Evolutionary conservation across 441 rosid species (phyloP).

Genomic region (Bocquillonia castaneifolia): DNA sequence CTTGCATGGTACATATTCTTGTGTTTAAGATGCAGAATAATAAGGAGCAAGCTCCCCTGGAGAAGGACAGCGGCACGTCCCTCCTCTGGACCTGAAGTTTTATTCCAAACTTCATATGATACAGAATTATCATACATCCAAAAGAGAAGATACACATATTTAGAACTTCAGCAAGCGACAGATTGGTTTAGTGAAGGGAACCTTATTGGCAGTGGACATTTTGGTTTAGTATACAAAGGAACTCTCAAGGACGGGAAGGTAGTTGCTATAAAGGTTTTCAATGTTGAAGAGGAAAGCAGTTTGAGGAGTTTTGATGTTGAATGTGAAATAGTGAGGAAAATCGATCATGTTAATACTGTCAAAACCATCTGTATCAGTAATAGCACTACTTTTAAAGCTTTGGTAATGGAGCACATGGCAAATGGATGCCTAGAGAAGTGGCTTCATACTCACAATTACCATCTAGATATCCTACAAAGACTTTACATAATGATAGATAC

Average conservation of each 20-base stretch:
- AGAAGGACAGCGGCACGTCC: too few species aligned
- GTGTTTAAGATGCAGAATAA: not conserved
- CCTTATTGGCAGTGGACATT: slow-evolving; percentile 15
- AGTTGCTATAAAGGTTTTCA: slow-evolving; percentile 21
- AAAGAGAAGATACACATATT: slow-evolving; percentile 3
- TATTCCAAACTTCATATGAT: too few species aligned
- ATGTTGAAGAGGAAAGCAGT: not conserved
- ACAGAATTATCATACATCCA: too few species aligned
- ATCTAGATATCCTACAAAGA: slow-evolving; percentile 13
- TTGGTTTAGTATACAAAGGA: slow-evolving; percentile 14
- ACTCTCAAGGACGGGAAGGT: not conserved
- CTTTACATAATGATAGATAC: slow-evolving; percentile 15
- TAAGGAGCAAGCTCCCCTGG: too few species aligned
- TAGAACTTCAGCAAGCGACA: slow-evolving; percentile 4
- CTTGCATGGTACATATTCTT: not conserved
- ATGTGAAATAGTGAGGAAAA: not conserved
- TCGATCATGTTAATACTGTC: slow-evolving; percentile 1
- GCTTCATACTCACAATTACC: slow-evolving; percentile 10
- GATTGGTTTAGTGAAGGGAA: slow-evolving; percentile 6
- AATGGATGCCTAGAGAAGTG: slow-evolving; percentile 21
- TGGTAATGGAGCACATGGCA: slow-evolving; percentile 20
- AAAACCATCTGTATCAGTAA: not conserved
- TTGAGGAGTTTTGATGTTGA: slow-evolving; percentile 8
- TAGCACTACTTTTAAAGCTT: slow-evolving; percentile 2
- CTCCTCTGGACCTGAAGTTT: too few species aligned